Evolutionary conservation across 805 yeast species (phyloP), one percentile per base, ranked within the genome.

Genomic region (Candida fluviatilis): DNA sequence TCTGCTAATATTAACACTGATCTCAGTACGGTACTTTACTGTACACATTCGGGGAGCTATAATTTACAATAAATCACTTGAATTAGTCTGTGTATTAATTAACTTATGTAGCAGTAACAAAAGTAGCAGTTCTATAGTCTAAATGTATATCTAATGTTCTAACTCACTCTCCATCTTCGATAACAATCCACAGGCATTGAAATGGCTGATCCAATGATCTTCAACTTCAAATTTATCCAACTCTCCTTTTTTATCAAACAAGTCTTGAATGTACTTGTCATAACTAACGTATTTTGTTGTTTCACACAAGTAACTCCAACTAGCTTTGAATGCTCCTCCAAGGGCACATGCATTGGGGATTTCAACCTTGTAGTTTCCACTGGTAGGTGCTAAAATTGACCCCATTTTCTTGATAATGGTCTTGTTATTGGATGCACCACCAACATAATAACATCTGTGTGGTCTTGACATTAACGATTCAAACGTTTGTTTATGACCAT

Each of bases 321-420:
- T 66, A 1, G 95, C 91, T 55, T 85, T 84, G 62, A 74, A 85
- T 30, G 95, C 91, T 3, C 96, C 95, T 18, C 96, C 96, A 25
- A 86, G 59, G 0, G 96, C 96, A 70, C 96, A 89, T 1, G 96
- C 93, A 60, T 89, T 89, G 5, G 91, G 79, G 34, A 86, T 76
- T 51, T 85, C 89, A 27, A 84, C 80, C 42, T 78, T 76, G 55
- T 61, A 85, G 44, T 83, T 79, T 1, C 90, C 93, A 24, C 66
- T 55, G 1, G 68, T 60, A 0, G 85, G 79, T 4, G 89, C 90
- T 25, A 89, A 59, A 5, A 89, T 79, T 10, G 80, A 66, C 8
- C 89, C 79, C 67, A 85, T 82, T 46, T 77, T 82, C 15, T 62
- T 58, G 23, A 88, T 80, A 37, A 89, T 82, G 18, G 87, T 75